These are phyloP conservation scores for Torulaspora microellipsoides DNA, from an alignment of 805 yeast species.

Conservation along the genomic window DNA sequence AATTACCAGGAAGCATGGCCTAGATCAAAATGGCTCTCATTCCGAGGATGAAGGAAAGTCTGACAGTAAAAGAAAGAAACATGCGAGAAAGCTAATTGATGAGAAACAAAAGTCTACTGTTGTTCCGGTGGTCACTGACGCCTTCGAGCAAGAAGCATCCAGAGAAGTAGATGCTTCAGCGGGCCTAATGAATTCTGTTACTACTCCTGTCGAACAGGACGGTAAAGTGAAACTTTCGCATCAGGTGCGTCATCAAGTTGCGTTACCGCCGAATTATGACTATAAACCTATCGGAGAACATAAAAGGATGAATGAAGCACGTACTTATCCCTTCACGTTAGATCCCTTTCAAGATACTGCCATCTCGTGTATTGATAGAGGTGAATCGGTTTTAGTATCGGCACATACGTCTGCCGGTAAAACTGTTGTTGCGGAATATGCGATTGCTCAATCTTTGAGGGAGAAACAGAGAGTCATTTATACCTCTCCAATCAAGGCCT, in stretches of 20 bases:
- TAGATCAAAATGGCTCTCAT: constrained; percentile 12
- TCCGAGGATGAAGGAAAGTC: constrained; percentile 6
- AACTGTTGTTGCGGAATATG: constrained; percentile 95
- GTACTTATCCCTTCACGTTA: constrained; percentile 84
- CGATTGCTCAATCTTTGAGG: constrained; percentile 90
- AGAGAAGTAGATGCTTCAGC: constrained; percentile 81
- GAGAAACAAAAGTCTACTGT: constrained; percentile 44
- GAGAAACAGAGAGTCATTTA: constrained; percentile 91
- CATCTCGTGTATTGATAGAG: constrained; percentile 90
- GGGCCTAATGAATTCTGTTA: constrained; percentile 51
- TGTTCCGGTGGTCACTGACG: constrained; percentile 77
- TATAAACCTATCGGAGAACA: constrained; percentile 88
- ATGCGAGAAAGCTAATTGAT: constrained; percentile 30
- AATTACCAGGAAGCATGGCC: constrained; percentile 17
- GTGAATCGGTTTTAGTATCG: constrained; percentile 91
- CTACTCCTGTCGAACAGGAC: constrained; percentile 38
- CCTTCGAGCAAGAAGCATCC: constrained; percentile 83
- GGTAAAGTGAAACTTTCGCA: constrained; percentile 70
- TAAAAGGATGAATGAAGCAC: constrained; percentile 69
- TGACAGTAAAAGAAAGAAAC: constrained; percentile 28
- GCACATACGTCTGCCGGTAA: constrained; percentile 98
- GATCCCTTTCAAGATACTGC: constrained; percentile 99
- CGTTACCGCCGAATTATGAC: constrained; percentile 87
- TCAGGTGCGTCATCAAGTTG: constrained; percentile 97
- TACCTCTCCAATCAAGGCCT: constrained; percentile 92